Evolutionary conservation across 2,329 filamentous ascomycete genomes (phyloP).

Genomic region (Akanthomyces muscarius): DNA sequence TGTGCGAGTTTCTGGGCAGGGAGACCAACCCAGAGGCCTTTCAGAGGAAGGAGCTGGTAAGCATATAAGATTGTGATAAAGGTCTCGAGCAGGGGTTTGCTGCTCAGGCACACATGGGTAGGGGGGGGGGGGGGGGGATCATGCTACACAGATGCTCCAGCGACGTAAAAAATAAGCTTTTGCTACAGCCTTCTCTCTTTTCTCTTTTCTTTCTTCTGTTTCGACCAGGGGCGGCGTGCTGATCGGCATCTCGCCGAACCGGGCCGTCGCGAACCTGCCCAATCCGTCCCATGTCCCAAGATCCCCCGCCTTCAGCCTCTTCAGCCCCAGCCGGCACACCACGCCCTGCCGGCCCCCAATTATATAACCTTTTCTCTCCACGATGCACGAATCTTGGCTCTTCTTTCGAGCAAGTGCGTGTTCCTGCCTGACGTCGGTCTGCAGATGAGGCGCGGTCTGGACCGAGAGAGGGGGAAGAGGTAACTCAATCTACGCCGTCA

Average conservation of each 20-base stretch:
- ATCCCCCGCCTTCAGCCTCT: background rate
- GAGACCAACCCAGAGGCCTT: background rate
- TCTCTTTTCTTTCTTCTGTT: too few species aligned
- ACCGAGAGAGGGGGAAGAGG: background rate
- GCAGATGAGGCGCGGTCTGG: background rate
- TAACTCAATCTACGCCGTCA: background rate
- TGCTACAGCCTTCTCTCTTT: too few species aligned
- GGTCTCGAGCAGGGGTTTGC: background rate
- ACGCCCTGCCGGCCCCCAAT: background rate
- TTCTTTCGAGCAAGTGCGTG: background rate
- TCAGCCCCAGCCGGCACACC: background rate
- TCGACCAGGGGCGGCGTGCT: background rate
- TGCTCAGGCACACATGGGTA: too few species aligned
- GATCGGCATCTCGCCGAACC: background rate
- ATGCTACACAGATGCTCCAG: too few species aligned
- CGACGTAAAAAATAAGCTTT: too few species aligned
- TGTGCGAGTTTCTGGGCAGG: too few species aligned
- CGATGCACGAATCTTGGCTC: background rate
- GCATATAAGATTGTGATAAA: background rate
- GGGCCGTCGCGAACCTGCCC: constrained; percentile 3
- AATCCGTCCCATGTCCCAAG: background rate
- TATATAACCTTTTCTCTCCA: background rate
- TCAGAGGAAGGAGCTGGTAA: background rate
- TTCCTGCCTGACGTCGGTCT: background rate
- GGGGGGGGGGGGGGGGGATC: too few species aligned